A percentile compares a stretch with the other conserved stretches of the same genome.
Conservation (phyloP, 116 monocot species). For the Phalaenopsis hybrid region DNA sequence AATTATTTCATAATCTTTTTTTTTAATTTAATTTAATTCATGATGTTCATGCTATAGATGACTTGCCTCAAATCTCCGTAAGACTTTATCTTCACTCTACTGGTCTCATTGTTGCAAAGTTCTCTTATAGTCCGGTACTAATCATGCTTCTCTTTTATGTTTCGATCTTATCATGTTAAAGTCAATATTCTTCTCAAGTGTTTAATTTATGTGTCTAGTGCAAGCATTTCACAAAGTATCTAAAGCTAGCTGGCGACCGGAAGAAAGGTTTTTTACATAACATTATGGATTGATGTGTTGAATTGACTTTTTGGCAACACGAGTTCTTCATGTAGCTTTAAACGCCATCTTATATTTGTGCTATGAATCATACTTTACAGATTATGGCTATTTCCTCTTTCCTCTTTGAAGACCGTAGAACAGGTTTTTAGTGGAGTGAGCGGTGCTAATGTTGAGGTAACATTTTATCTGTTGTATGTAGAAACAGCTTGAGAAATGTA, state of each 20-base stretch:
- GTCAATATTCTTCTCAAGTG: constrained; percentile 1
- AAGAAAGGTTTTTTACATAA: constrained; percentile 55
- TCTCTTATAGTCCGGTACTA: constrained; percentile 60
- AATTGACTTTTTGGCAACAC: constrained; percentile 1
- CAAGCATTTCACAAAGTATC: constrained; percentile 66
- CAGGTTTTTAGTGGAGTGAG: constrained; percentile 46
- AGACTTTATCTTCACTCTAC: constrained; percentile 60
- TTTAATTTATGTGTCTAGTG: constrained; percentile 29
- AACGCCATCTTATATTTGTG: background rate
- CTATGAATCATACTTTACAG: constrained; percentile 23
- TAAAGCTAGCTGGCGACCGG: constrained; percentile 69
- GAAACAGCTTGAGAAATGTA: background rate
- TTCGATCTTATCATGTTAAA: background rate
- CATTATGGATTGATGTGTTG: background rate
- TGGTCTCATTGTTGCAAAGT: constrained; percentile 85
- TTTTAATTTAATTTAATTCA: background rate
- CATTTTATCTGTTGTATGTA: background rate
- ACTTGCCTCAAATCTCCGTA: constrained; percentile 41
- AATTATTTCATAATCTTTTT: background rate
- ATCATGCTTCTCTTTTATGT: background rate
- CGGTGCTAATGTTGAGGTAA: constrained; percentile 63
- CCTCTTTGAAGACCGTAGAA: constrained; percentile 59
- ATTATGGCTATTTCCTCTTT: constrained; percentile 78
- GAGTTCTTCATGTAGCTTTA: background rate
- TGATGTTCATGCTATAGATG: constrained; percentile 5